Evolutionary conservation across 129 eudicot genomes (phyloP).

Genomic region (Escallonia rubra): DNA sequence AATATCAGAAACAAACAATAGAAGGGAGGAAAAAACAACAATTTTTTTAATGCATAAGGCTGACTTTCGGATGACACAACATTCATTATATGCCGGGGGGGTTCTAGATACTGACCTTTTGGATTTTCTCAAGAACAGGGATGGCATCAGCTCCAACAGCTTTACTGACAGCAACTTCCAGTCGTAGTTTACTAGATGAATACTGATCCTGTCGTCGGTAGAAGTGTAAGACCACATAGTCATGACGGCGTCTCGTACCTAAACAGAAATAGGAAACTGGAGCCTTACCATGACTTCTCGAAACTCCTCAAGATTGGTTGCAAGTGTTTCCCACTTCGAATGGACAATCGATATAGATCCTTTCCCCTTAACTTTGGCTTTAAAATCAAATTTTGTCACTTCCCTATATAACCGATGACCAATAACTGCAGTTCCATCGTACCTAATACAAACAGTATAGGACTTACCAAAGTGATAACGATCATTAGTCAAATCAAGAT

Average conservation of each 20-base stretch:
- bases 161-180: constrained; percentile 60
- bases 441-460: constrained; percentile 39
- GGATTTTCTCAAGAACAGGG: constrained; percentile 59
- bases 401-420: constrained; percentile 79
- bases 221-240: too few species aligned
- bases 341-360: constrained; percentile 10
- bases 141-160: constrained; percentile 49
- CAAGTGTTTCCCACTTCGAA: constrained; percentile 78
- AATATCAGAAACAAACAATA: constrained; percentile 10
- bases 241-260: not conserved
- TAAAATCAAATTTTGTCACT: constrained; percentile 28
- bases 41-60: not conserved
- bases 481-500: constrained; percentile 1
- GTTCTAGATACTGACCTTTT: constrained; percentile 40
- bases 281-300: constrained; percentile 60
- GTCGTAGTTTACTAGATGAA: constrained; percentile 45
- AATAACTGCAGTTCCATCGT: constrained; percentile 58
- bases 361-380: constrained; percentile 22
- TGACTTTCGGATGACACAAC: too few species aligned
- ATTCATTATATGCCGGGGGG: not conserved
- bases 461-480: not conserved
- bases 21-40: not conserved
- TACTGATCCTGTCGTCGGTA: constrained; percentile 45
- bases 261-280: constrained; percentile 3
- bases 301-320: constrained; percentile 79